Base-by-base conservation (phyloP, 2,329 filamentous ascomycete species). In the Zymoseptoria passerinii region DNA sequence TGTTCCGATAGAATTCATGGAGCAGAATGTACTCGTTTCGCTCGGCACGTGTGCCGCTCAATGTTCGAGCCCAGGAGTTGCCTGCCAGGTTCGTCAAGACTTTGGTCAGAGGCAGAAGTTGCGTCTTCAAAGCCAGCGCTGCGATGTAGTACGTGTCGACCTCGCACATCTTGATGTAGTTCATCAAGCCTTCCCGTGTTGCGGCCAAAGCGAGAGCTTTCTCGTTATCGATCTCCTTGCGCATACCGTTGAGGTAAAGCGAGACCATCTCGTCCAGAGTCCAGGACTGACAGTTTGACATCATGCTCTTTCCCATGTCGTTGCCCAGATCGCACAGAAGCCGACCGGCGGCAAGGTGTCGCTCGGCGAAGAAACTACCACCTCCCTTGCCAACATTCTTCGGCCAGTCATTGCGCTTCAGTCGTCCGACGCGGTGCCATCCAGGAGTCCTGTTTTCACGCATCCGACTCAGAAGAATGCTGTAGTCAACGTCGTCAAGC, bases 1-100 rank as follows among this genome's bases (percentile, higher is more conserved):
- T 97, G 75, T 94, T 96, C 62, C 88, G 87, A 72, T 96, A 83
- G 71, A 99, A 99, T 70, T 97, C 92, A 67, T 99, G 94, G 4
- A 99, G 83, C 71, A 99, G 71, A 90, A 99, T 99, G 80, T 96
- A 99, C 76, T 99, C 94, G 75, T 99, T 99, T 40, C 94, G 89
- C 77, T 99, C 94, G 8, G 94, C 94, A 71, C 94, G 87, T 19
- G 94, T 99, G 74, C 94, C 94, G 44, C 90, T 96, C 48, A 99
- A 78, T 2, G 94, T 99, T 71, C 94, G 86, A 56, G 92, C 92
- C 94, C 94, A 99, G 0, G 94, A 97, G 74, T 99, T 99, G 66
- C 94, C 94, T 61, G 94, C 94, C 72, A 99, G 80, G 68, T 97
- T 97, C 13, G 94, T 99, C 63, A 99, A 79, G 53, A 96, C 89